These are phyloP conservation scores for Suillus tomentosus DNA, from an alignment of 768 basidiomycete genomes.

Conservation along the genomic window DNA sequence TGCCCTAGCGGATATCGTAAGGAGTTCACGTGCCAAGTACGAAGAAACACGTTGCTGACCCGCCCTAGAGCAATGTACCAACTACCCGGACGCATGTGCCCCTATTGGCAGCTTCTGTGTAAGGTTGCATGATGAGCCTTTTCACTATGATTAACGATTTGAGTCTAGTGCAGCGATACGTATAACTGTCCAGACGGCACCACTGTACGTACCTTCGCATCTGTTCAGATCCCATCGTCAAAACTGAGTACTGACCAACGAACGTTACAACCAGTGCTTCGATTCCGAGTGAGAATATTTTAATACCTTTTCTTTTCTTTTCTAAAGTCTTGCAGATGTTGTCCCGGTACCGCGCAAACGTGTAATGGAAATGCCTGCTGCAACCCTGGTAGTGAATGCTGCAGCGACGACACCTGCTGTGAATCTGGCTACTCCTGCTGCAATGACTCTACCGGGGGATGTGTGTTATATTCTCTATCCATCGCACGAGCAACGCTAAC, in stretches of 20 bases:
- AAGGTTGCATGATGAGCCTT: not conserved
- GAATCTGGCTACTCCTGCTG: conserved; percentile 20
- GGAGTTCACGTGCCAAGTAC: not conserved
- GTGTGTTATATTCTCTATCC: conserved; percentile 16
- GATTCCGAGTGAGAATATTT: conserved; percentile 2
- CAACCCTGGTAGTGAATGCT: not conserved
- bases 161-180: conserved; percentile 16
- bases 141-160: not conserved
- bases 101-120: conserved; percentile 24
- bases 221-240: not conserved
- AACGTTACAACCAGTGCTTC: conserved; percentile 15
- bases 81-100: conserved; percentile 21
- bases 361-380: conserved; percentile 22
- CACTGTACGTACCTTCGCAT: conserved; percentile 14
- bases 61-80: conserved; percentile 13
- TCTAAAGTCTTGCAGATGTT: conserved; percentile 18
- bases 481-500: not conserved
- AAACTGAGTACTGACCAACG: conserved; percentile 7
- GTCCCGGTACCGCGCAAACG: conserved; percentile 17
- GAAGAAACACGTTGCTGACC: not conserved
- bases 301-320: not conserved
- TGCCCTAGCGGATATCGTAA: conserved; percentile 4
- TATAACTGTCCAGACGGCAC: conserved; percentile 19
- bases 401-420: conserved; percentile 13
- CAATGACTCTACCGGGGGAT: conserved; percentile 24